These are phyloP conservation scores for Cytospora schulzeri DNA, from an alignment of 2,329 filamentous ascomycete species.

Conservation along the genomic window DNA sequence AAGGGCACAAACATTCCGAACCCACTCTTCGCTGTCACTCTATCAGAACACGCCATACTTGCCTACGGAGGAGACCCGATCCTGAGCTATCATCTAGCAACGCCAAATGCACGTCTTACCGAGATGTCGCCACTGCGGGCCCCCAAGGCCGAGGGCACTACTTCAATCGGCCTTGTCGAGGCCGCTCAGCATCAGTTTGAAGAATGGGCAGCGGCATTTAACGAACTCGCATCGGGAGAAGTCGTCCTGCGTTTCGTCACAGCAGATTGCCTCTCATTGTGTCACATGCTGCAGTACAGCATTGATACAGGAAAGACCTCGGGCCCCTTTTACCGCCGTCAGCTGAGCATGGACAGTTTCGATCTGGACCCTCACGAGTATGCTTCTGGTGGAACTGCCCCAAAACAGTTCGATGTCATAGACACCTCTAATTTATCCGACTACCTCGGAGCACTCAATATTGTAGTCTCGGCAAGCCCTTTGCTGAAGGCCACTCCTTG, in stretches of 20 bases:
- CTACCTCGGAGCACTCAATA: conserved; percentile 46
- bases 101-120: conserved; percentile 44
- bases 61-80: conserved; percentile 55
- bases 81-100: conserved; percentile 59
- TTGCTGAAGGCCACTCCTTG: conserved; percentile 47
- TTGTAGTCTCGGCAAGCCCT: conserved; percentile 48
- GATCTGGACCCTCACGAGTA: conserved; percentile 48
- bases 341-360: conserved; percentile 43
- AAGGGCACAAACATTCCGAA: conserved; percentile 39
- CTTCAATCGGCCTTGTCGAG: conserved; percentile 26
- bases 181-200: conserved; percentile 49
- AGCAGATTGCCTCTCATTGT: conserved; percentile 54
- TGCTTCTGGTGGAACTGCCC: conserved; percentile 36
- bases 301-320: conserved; percentile 34
- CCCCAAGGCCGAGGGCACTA: neutral
- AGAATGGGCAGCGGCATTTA: conserved; percentile 48
- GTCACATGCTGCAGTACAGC: conserved; percentile 52
- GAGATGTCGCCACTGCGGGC: conserved; percentile 43
- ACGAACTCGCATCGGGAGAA: conserved; percentile 29
- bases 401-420: conserved; percentile 55
- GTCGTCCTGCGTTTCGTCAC: conserved; percentile 49
- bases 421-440: conserved; percentile 55
- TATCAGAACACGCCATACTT: conserved; percentile 42
- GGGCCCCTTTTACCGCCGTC: conserved; percentile 47
- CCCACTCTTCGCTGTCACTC: conserved; percentile 46